Base-by-base conservation (phyloP, 2,329 filamentous ascomycete genomes). In the Stachybotrys chlorohalonatus region DNA sequence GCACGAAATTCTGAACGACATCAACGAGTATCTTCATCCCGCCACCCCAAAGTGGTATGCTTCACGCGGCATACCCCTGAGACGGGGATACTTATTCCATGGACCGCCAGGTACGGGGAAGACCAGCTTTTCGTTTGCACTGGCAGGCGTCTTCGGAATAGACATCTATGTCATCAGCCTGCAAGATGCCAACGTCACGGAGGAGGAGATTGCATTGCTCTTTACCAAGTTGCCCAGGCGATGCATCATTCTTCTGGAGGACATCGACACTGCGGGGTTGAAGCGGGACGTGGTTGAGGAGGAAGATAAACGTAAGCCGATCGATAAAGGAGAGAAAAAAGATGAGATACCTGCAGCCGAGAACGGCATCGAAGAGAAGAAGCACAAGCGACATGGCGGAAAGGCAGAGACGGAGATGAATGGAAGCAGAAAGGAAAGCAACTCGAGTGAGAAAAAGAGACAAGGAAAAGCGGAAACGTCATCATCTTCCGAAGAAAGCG, bases 21-120 rank as follows among this genome's bases (percentile, higher is more conserved):
- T 93, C 63, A 88, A 89, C 60, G 87, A 91, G 61, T 93, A 90
- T 59, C 75, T 94, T 0, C 82, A 90, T 53, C 87, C 88, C 0
- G 73, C 77, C 1, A 89, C 84, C 0, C 81, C 83, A 1, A 75
- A 78, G 9, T 93, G 87, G 86, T 93, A 93, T 63, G 82, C 86
- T 0, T 83, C 83, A 51, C 77, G 87, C 2, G 89, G 89, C 0
- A 89, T 93, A 32, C 88, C 88, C 0, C 84, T 92, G 53, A 78
- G 89, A 0, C 73, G 89, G 32, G 90, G 89, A 0, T 93, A 92
- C 62, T 77, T 93, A 0, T 89, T 93, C 59, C 79, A 90, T 61
- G 89, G 89, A 0, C 86, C 86, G 0, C 87, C 87, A 0, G 87
- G 87, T 0, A 89, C 85, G 0, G 87, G 87, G 17, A 91, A 90